These are phyloP conservation scores for Colletotrichum echinochloae DNA, from an alignment of 2,329 filamentous ascomycete genomes.

Conservation along the genomic window DNA sequence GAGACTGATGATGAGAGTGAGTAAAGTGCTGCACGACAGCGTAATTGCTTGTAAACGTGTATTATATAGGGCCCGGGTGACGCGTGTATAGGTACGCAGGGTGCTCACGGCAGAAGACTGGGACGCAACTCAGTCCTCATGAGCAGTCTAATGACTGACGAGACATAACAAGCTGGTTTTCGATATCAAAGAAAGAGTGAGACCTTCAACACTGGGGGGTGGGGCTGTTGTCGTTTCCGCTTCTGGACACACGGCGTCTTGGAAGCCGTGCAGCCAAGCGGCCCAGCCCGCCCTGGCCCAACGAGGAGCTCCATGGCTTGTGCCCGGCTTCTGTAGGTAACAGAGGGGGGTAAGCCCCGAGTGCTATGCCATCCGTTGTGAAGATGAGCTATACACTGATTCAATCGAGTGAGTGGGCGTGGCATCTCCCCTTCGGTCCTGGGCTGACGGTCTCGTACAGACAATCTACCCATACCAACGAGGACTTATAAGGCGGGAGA, in stretches of 20 bases:
- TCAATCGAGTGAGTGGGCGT: not conserved
- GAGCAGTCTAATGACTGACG: not conserved
- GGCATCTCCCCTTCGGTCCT: not conserved
- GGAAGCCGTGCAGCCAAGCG: constrained; percentile 1
- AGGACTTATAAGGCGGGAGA: not conserved
- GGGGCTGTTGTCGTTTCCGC: not conserved
- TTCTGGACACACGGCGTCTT: not conserved
- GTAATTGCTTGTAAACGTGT: constrained; percentile 34
- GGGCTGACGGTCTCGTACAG: not conserved
- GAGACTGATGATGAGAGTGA: constrained; percentile 51
- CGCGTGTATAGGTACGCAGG: constrained; percentile 5
- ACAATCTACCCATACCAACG: not conserved
- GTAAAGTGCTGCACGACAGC: constrained; percentile 29
- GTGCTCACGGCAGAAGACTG: not conserved
- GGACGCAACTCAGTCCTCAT: not conserved
- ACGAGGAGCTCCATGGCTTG: not conserved
- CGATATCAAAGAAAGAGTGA: not conserved
- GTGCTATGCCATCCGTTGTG: not conserved
- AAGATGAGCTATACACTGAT: not conserved
- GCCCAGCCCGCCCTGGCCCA: not conserved
- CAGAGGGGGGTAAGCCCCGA: not conserved
- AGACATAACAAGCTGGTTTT: not conserved
- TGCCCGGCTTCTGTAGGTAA: not conserved
- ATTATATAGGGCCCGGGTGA: not conserved
- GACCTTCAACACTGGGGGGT: not conserved